Base-by-base conservation (phyloP, 208 protist species). In the Wallacemonas sp. region DNA sequence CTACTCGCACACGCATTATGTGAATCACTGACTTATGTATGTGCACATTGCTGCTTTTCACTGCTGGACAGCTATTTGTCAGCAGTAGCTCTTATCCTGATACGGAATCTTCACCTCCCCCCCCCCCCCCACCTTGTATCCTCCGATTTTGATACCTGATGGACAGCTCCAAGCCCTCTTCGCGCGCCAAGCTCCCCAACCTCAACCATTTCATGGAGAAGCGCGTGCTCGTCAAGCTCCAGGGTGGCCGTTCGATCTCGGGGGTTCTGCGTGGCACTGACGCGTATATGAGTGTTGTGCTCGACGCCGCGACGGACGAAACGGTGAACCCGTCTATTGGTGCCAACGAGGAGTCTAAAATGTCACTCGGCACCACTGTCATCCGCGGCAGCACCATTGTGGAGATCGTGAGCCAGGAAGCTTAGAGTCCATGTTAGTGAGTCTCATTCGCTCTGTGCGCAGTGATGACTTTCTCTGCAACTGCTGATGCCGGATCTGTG, bases 211-310 rank as follows among this genome's bases (percentile, higher is more conserved):
- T 97, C 79, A 96, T 98, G 91, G 94, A 98, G 73, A 98, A 98
- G 86, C 75, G 85, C 33, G 88, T 97, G 12, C 61, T 91, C 28
- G 79, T 98, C 34, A 96, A 98, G 74, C 79, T 99, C 4, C 97
- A 98, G 61, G 97, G 93, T 24, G 98, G 98, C 54, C 94, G 97
- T 38, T 90, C 76, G 26, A 84, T 99, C 39, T 93, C 82, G 9
- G 97, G 98, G 15, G 80, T 97, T 6, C 86, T 99, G 33, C 91
- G 98, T 30, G 98, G 98, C 6, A 98, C 97, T 21, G 97, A 99
- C 75, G 74, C 97, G 63, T 98, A 98, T 74, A 98, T 99, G 96
- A 99, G 98, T 62, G 75, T 99, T 38, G 97, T 98, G 17, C 80
- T 99, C 11, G 88, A 98, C 68, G 94, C 99, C 56, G 96, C 96